phyloP scores from a whole-genome alignment of 129 eudicot genomes.

The Flaveria ramosissima region DNA sequence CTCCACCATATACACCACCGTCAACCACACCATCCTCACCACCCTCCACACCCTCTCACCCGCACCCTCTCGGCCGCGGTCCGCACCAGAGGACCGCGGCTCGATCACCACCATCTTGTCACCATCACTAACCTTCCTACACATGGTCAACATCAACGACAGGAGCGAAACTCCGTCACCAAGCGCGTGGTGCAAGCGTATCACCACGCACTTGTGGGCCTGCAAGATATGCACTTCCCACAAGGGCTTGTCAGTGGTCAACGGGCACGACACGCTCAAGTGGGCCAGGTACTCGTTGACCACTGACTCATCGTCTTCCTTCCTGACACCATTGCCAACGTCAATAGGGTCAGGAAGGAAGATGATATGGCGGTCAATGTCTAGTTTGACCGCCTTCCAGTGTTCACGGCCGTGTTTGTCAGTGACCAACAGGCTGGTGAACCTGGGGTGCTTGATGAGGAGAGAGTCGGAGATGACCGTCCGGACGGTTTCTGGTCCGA shows the following conservation, averaged over 20 bases:
- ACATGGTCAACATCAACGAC: constrained; percentile 62
- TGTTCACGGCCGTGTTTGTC: constrained; percentile 41
- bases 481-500: constrained; percentile 35
- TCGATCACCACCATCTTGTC: constrained; percentile 37
- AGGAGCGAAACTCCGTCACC: constrained; percentile 87
- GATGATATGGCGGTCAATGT: constrained; percentile 59
- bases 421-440: constrained; percentile 54
- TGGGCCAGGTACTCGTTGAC: constrained; percentile 72
- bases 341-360: constrained; percentile 19
- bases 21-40: constrained; percentile 52
- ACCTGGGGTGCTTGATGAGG: constrained; percentile 61
- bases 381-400: constrained; percentile 51
- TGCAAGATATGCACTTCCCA: constrained; percentile 76
- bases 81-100: background rate
- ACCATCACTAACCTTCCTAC: constrained; percentile 48
- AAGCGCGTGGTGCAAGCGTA: constrained; percentile 88
- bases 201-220: constrained; percentile 62
- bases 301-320: constrained; percentile 35
- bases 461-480: constrained; percentile 48
- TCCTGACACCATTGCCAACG: constrained; percentile 13
- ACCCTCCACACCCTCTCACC: constrained; percentile 24
- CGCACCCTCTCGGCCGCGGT: background rate
- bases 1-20: constrained; percentile 51
- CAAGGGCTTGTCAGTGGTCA: constrained; percentile 63
- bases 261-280: constrained; percentile 63